Percentiles rank a stretch among this genome's conserved stretches.
phyloP scores from a whole-genome alignment of 176 grass and related monocot genomes.

The Raddia guianensis region DNA sequence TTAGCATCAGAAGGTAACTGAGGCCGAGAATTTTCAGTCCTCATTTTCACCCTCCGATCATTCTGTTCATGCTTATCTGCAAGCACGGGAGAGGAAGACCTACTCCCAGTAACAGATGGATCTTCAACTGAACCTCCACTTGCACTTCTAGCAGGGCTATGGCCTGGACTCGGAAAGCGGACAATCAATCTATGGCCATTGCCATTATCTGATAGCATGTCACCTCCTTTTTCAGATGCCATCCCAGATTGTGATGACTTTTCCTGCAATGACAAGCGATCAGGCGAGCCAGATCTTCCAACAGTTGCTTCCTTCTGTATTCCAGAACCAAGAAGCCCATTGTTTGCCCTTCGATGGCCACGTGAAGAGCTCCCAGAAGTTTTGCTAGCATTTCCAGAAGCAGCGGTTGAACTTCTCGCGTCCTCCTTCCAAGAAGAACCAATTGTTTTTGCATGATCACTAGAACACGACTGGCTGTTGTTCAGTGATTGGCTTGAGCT shows the following conservation, averaged over 20 bases:
- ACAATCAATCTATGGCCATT: constrained; percentile 74
- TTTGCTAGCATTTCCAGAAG: constrained; percentile 65
- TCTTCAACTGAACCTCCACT: constrained; percentile 68
- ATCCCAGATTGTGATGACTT: constrained; percentile 59
- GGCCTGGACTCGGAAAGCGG: constrained; percentile 68
- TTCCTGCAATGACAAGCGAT: constrained; percentile 51
- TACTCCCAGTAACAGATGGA: constrained; percentile 54
- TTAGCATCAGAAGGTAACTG: constrained; percentile 57
- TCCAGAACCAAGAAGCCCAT: constrained; percentile 56
- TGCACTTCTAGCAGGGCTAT: constrained; percentile 65
- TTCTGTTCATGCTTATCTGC: constrained; percentile 71
- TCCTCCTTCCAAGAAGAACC: constrained; percentile 76
- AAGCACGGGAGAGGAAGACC: constrained; percentile 52
- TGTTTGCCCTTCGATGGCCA: constrained; percentile 58
- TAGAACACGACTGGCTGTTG: constrained; percentile 88
- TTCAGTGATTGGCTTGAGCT: constrained; percentile 90
- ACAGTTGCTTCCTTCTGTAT: constrained; percentile 57
- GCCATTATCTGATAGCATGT: constrained; percentile 40
- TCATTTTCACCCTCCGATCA: constrained; percentile 64
- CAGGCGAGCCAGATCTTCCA: constrained; percentile 51
- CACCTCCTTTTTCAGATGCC: constrained; percentile 64
- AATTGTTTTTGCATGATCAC: constrained; percentile 68
- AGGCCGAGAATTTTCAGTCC: constrained; percentile 43
- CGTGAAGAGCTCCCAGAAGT: constrained; percentile 58
- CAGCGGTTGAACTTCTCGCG: constrained; percentile 75